Evolutionary conservation across 2,329 filamentous ascomycete species (phyloP).

Genomic region (Alternaria ventricosa): DNA sequence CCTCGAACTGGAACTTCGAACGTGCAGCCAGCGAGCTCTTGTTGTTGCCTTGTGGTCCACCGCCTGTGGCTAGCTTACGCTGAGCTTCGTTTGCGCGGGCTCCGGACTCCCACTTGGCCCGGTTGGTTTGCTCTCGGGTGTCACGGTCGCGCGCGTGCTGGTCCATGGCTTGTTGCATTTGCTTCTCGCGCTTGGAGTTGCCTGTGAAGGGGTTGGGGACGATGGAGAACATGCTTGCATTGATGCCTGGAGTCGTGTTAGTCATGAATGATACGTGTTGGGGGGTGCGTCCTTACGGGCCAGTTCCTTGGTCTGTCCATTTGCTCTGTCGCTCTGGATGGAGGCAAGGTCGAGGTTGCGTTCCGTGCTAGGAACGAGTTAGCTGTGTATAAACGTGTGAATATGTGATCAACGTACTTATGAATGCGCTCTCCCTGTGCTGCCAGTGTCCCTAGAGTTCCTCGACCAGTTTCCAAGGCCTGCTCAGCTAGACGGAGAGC

Average conservation of each 20-base stretch:
- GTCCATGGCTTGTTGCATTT: conserved; percentile 65
- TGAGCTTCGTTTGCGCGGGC: conserved; percentile 34
- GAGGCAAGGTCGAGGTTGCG: conserved; percentile 79
- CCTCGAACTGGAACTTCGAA: conserved; percentile 46
- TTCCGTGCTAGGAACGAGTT: conserved; percentile 58
- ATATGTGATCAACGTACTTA: conserved; percentile 20
- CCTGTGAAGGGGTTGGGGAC: conserved; percentile 68
- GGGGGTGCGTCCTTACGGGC: conserved; percentile 58
- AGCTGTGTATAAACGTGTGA: neutral
- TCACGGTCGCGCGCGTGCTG: conserved; percentile 66
- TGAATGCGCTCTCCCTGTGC: conserved; percentile 48
- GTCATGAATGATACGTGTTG: neutral
- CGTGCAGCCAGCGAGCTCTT: conserved; percentile 41
- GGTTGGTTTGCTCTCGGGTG: conserved; percentile 62
- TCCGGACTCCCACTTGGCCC: conserved; percentile 54
- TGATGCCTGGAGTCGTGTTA: conserved; percentile 58
- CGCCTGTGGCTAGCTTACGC: conserved; percentile 20
- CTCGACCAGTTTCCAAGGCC: conserved; percentile 72
- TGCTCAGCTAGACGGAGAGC: conserved; percentile 67
- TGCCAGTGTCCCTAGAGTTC: conserved; percentile 38
- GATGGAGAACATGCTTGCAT: conserved; percentile 89
- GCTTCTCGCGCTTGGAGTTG: conserved; percentile 62
- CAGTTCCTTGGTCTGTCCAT: conserved; percentile 81
- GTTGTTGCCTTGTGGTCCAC: conserved; percentile 9
- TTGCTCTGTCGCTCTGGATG: conserved; percentile 78